Base-by-base conservation (phyloP, 1,284 basidiomycete species). In the Trichosporon asahii region DNA sequence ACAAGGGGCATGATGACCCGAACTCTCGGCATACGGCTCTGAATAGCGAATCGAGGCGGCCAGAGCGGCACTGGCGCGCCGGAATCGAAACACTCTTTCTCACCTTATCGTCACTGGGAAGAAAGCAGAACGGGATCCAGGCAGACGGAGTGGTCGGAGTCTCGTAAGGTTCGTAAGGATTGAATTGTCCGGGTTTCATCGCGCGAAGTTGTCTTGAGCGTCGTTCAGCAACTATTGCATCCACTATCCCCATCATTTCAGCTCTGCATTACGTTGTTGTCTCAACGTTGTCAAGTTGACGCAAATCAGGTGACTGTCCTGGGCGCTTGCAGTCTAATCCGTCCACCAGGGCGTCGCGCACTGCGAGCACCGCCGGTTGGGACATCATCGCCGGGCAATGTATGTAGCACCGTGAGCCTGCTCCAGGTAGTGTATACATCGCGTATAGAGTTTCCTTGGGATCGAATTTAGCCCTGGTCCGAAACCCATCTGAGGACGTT, bases 171-270 rank as follows among this genome's bases (percentile, higher is more conserved):
- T 57, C 49, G 49, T 57, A 25, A 57, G 9, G 9, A 1, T 27
- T 57, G 53, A 57, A 57, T 57, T 25, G 27, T 27, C 53, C 14
- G 53, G 27, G 53, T 57, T 57, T 57, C 53, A 57, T 57, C 53
- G 23, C 15, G 23, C 14, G 12, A 27, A 57, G 23, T 25, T 27
- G 53, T 57, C 40, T 44, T 18, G 40, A 44, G 40, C 40, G 18
- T 44, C 40, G 18, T 44, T n/a, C 3, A 44, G 18, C 15, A 18
- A 44, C 40, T 44, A n/a, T n/a, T 44, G 6, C 40, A 18, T 44
- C 40, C 40, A 7, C 15, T n/a, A n/a, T n/a, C 15, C 40, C 40
- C 15, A n/a, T n/a, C 37, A 44, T 12, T 12, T 37, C 35, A 12
- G 11, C 35, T 14, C 40, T 44, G 9, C 40, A 14, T 11, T n/a